Percentiles rank a stretch among this genome's conserved stretches.
Conservation (phyloP, 1,284 basidiomycete genomes). For the Athelia psychrophila region DNA sequence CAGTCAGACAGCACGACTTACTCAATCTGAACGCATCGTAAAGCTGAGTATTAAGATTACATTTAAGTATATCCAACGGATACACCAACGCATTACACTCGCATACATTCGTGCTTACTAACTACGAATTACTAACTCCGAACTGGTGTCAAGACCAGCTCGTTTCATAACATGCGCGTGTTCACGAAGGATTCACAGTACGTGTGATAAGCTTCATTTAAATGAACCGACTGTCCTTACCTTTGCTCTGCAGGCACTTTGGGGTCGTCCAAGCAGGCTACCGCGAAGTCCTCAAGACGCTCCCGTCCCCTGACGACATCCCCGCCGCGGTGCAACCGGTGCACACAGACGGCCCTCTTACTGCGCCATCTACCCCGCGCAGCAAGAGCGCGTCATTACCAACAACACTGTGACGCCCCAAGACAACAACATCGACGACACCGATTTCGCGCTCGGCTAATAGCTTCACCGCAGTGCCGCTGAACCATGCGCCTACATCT, state of each 20-base stretch:
- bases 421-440: too few relatives aligned
- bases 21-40: too few relatives aligned
- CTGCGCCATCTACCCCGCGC: conserved; percentile 23
- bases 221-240: conserved; percentile 1
- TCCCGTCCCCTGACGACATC: conserved; percentile 3
- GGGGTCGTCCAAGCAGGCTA: conserved; percentile 68
- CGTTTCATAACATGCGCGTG: too few relatives aligned
- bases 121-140: too few relatives aligned
- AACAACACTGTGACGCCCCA: too few relatives aligned
- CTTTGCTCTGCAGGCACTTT: conserved; percentile 40
- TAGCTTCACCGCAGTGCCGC: conserved; percentile 41
- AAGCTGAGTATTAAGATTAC: too few relatives aligned
- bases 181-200: conserved; percentile 61
- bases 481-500: conserved; percentile 30
- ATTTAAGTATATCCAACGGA: too few relatives aligned
- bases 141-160: too few relatives aligned
- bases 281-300: conserved; percentile 40
- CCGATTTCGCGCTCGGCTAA: conserved; percentile 42
- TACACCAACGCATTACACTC: too few relatives aligned
- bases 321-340: conserved; percentile 1
- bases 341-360: conserved; percentile 28
- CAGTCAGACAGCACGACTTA: too few relatives aligned
- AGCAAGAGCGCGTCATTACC: conserved; percentile 15
- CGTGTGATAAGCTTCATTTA: conserved; percentile 9
- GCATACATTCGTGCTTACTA: too few relatives aligned